Percentiles rank a stretch among this genome's conserved stretches.
phyloP scores from a whole-genome alignment of 768 basidiomycete genomes.

The Dioszegia hungarica region DNA sequence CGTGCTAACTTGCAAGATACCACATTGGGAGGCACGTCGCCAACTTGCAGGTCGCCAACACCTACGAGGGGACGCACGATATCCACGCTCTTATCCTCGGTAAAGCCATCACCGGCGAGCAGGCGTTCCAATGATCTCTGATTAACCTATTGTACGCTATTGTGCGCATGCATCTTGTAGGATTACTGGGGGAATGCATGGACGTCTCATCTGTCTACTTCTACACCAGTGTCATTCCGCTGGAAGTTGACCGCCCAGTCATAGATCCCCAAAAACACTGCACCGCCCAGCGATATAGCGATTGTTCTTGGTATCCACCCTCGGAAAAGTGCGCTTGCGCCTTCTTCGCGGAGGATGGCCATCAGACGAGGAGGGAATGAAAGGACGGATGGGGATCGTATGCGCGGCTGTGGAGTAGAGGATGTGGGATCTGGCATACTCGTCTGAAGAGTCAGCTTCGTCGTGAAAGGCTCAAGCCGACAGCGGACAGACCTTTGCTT shows the following conservation, averaged over 20 bases:
- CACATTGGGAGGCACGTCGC: no score
- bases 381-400: constrained; percentile 49
- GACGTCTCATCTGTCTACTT: no score
- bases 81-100: constrained; percentile 74
- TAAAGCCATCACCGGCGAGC: constrained; percentile 82
- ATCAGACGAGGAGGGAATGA: constrained; percentile 59
- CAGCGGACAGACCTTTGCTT: constrained; percentile 62
- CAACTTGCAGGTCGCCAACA: constrained; percentile 95
- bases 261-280: constrained; percentile 95
- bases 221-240: neutral
- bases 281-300: constrained; percentile 95
- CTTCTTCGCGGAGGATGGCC: constrained; percentile 69
- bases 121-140: constrained; percentile 60
- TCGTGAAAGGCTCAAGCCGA: neutral
- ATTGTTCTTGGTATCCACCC: constrained; percentile 86
- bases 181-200: no score
- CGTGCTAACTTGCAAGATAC: no score
- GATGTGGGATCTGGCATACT: constrained; percentile 5
- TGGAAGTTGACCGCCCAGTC: constrained; percentile 53
- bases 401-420: neutral
- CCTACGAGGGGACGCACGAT: constrained; percentile 70
- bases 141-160: neutral
- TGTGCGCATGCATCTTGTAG: neutral
- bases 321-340: constrained; percentile 68
- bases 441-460: neutral